Evolutionary conservation across 2,329 filamentous ascomycete species (phyloP).

Genomic region (Stagonosporopsis rhizophila): DNA sequence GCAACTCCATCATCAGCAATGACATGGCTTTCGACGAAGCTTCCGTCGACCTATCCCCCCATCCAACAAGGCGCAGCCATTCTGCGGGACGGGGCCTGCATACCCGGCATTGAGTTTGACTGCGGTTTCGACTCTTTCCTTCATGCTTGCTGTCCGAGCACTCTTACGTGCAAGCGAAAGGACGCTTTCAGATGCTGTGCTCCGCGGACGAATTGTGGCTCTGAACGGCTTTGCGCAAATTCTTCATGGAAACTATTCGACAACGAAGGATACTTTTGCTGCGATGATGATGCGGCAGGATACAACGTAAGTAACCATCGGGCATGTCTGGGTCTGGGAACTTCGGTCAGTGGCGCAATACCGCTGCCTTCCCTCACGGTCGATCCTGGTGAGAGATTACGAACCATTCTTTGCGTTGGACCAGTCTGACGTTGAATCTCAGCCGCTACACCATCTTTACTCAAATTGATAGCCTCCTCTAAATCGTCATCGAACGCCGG

Average conservation of each 20-base stretch:
- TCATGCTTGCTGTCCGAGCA: neutral
- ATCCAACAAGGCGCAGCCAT: slow-evolving; percentile 1
- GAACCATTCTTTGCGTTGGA: neutral
- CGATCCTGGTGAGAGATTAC: neutral
- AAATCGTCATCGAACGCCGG: neutral
- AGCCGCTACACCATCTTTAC: neutral
- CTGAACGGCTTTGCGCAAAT: neutral
- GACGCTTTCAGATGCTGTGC: neutral
- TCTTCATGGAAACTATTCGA: neutral
- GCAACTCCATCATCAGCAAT: neutral
- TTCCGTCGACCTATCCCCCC: neutral
- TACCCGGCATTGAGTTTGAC: neutral
- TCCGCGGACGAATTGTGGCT: neutral
- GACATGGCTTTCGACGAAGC: neutral
- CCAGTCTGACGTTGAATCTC: neutral
- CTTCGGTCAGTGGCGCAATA: neutral
- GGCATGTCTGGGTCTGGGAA: neutral
- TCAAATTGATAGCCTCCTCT: neutral
- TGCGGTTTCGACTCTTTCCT: neutral
- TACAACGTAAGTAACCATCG: neutral
- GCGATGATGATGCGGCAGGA: neutral
- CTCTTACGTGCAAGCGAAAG: neutral
- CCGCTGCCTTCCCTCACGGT: neutral
- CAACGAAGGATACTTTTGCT: neutral
- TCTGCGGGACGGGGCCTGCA: neutral